Evolutionary conservation across 495 filamentous ascomycete species (phyloP), one percentile per base, ranked within the genome.

Genomic region (Lophiostoma macrostomum): DNA sequence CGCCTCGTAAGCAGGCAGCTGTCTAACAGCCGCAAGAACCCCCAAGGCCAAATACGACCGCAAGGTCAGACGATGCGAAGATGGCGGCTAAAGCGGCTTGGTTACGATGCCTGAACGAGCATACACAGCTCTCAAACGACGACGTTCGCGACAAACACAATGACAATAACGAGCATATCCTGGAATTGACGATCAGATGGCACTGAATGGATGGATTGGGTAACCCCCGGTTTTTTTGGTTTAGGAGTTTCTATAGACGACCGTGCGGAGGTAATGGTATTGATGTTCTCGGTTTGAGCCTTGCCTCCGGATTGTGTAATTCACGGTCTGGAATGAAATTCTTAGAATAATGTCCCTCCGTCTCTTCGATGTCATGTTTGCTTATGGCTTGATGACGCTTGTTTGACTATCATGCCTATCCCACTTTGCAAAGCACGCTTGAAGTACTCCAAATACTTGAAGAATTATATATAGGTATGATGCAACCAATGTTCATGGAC

Each of bases 21-120:
- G 8, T 60, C 56, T 60, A 32, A 60, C 50, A 60, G 50, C 49
- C 43, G 44, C 42, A 50, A 48, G 46, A 34, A 53, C 25, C 50
- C 25, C 19, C 30, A 2, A 40, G 6, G 19, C 19, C 6, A 16
- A 27, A 14, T 18, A 27, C 14, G n/a, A n/a, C 24, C 2, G 10
- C 41, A 4, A 10, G 20, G 13, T 5, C 16, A 24, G 35, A 30
- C 23, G 45, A 16, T 19, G 45, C 53, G 22, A 38, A 35, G n/a
- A 45, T 4, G 12, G 56, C 56, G 43, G 56, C 56, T 48, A 30
- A 22, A 6, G 37, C 40, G 27, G 56, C 56, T 35, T 60, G 56
- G 56, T 23, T 23, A 50, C 56, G 56, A 29, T 22, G 11, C 43
- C 35, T 45, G 27, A 30, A 58, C 19, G 40, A 48, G 23, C 20